Conservation (phyloP, 306 rosid genomes). For the Cicer pinnatifidum region DNA sequence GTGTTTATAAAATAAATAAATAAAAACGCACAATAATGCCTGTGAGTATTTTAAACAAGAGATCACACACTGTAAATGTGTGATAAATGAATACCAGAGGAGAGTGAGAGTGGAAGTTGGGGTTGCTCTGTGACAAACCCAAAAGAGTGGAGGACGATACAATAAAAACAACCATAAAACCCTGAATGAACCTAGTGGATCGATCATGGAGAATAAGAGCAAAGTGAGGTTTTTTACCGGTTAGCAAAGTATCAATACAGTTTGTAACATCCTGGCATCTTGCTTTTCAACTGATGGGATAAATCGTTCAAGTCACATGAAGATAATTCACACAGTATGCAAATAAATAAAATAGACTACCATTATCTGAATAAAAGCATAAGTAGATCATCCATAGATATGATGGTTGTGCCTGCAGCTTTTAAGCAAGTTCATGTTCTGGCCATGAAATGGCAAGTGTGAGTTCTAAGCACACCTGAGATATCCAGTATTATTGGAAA, state of each 20-base stretch:
- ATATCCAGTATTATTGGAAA: constrained; percentile 36
- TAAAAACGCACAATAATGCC: background rate
- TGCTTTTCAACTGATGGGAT: constrained; percentile 40
- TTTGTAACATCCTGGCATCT: constrained; percentile 29
- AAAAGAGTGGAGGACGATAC: background rate
- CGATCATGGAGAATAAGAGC: background rate
- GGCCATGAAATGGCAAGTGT: constrained; percentile 32
- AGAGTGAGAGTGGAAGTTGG: background rate
- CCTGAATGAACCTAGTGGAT: background rate
- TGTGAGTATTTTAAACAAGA: constrained; percentile 1
- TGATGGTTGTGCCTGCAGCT: constrained; percentile 36
- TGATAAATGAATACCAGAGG: background rate
- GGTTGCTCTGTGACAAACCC: background rate
- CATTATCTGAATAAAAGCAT: constrained; percentile 25
- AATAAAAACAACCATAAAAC: background rate
- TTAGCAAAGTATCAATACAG: background rate
- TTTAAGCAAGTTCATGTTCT: constrained; percentile 43
- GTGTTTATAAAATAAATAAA: background rate
- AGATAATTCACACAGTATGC: constrained; percentile 30
- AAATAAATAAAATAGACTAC: constrained; percentile 29
- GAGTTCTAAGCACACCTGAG: constrained; percentile 47
- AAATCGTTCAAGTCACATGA: constrained; percentile 19
- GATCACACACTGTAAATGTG: background rate
- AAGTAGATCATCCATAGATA: constrained; percentile 41
- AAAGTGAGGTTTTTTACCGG: background rate